Conservation (phyloP, 2,329 filamentous ascomycete species). For the Madurella fahalii region DNA sequence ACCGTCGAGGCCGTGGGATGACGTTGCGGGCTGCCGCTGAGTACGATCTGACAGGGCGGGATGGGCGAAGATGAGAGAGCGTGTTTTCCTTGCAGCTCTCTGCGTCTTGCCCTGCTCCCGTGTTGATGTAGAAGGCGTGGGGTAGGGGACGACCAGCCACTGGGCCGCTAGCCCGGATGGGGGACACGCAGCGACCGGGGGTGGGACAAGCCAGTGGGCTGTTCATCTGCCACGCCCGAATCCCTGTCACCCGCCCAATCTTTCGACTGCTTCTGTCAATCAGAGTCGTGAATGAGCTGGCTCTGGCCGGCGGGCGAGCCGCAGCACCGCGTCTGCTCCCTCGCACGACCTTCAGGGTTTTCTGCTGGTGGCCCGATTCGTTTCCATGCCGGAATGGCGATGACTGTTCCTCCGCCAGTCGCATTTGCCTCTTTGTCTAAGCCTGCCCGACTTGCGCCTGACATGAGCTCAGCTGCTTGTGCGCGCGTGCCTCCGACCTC, state of each 20-base stretch:
- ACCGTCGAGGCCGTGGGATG: not conserved
- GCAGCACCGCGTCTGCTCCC: slow-evolving; percentile 11
- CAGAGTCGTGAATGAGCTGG: slow-evolving; percentile 1
- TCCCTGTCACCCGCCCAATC: slow-evolving; percentile 11
- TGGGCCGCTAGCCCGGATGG: slow-evolving; percentile 16
- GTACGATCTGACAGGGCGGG: not conserved
- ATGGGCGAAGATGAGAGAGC: not conserved
- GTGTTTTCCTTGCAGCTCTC: slow-evolving; percentile 9
- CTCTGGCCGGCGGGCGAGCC: slow-evolving; percentile 12
- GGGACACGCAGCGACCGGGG: slow-evolving; percentile 9
- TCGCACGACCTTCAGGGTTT: slow-evolving; percentile 1
- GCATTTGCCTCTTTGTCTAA: not conserved
- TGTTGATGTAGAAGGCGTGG: slow-evolving; percentile 25
- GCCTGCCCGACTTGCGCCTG: slow-evolving; percentile 12
- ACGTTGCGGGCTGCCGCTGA: slow-evolving; percentile 8
- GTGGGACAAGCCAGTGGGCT: slow-evolving; percentile 16
- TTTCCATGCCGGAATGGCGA: not conserved
- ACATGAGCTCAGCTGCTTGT: slow-evolving; percentile 8
- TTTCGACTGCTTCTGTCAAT: not conserved
- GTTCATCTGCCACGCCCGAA: slow-evolving; percentile 17
- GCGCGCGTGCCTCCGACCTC: not conserved
- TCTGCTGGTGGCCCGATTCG: slow-evolving; percentile 3
- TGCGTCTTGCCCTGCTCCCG: slow-evolving; percentile 6
- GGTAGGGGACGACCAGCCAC: slow-evolving; percentile 20
- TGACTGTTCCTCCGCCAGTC: slow-evolving; percentile 9